phyloP scores from a whole-genome alignment of 2,329 filamentous ascomycete genomes.

The Fusarium duplospermum region DNA sequence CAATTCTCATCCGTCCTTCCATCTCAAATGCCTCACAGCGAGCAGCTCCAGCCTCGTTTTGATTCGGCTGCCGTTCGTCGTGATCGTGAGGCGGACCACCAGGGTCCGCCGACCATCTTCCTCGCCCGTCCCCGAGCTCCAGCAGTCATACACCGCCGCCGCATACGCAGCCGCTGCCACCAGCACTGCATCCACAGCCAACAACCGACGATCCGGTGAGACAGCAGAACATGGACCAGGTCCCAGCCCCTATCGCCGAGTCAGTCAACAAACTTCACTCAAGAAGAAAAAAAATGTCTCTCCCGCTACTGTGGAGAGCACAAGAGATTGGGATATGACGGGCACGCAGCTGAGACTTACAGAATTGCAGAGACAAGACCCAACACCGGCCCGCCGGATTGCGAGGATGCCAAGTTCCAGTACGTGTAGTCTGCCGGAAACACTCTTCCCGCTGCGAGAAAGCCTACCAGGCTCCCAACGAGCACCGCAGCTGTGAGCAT shows the following conservation, averaged over 20 bases:
- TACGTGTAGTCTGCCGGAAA: conserved; percentile 52
- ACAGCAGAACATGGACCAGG: conserved; percentile 38
- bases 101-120: conserved; percentile 26
- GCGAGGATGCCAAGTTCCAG: conserved; percentile 49
- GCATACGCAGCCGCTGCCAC: conserved; percentile 34
- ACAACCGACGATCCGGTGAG: conserved; percentile 34
- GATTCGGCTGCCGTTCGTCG: conserved; percentile 19
- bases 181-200: conserved; percentile 35
- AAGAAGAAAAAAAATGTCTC: not conserved
- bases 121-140: conserved; percentile 5
- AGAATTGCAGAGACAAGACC: conserved; percentile 52
- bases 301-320: not conserved
- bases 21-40: conserved; percentile 27
- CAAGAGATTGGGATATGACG: not conserved
- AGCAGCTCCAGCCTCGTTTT: conserved; percentile 40
- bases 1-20: not conserved
- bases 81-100: conserved; percentile 32
- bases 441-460: conserved; percentile 49
- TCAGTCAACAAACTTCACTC: conserved; percentile 12
- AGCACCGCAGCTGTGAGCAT: conserved; percentile 48
- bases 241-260: conserved; percentile 34
- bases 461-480: conserved; percentile 51
- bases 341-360: conserved; percentile 36
- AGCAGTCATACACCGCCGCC: conserved; percentile 22
- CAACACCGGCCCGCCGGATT: conserved; percentile 49